Conservation (phyloP, 1,284 basidiomycete genomes). For the Austroboletus novae-zelandiae region DNA sequence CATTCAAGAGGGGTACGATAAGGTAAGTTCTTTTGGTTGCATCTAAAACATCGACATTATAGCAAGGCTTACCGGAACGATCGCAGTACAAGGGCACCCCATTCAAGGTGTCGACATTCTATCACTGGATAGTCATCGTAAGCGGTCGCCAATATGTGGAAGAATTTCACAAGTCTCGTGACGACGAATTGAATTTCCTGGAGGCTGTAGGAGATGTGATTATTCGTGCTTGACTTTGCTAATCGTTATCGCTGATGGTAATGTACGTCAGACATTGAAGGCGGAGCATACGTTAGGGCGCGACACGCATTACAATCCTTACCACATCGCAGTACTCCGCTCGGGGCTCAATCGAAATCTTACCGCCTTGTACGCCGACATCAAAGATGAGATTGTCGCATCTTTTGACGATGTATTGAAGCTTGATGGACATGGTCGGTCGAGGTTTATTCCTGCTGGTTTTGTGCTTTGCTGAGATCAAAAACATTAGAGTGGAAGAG, state of each 20-base stretch:
- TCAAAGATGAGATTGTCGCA: slow-evolving; percentile 34
- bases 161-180: slow-evolving; percentile 40
- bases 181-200: slow-evolving; percentile 26
- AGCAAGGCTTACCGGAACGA: not conserved
- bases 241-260: not conserved
- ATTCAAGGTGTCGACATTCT: slow-evolving; percentile 42
- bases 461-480: not conserved
- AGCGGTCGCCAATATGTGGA: slow-evolving; percentile 37
- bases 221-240: not conserved
- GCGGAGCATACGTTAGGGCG: slow-evolving; percentile 21
- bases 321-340: slow-evolving; percentile 27
- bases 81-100: slow-evolving; percentile 35
- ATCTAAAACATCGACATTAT: not conserved
- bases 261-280: not conserved
- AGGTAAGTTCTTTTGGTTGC: slow-evolving; percentile 6
- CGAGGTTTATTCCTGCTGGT: not conserved
- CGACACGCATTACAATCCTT: slow-evolving; percentile 23
- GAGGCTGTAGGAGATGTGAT: slow-evolving; percentile 11
- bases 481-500: slow-evolving; percentile 31
- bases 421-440: slow-evolving; percentile 18
- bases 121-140: slow-evolving; percentile 42
- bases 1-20: slow-evolving; percentile 25
- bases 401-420: slow-evolving; percentile 29
- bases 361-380: slow-evolving; percentile 19
- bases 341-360: slow-evolving; percentile 34